Evolutionary conservation across 441 rosid species (phyloP).

Genomic region (Brassica balearica): DNA sequence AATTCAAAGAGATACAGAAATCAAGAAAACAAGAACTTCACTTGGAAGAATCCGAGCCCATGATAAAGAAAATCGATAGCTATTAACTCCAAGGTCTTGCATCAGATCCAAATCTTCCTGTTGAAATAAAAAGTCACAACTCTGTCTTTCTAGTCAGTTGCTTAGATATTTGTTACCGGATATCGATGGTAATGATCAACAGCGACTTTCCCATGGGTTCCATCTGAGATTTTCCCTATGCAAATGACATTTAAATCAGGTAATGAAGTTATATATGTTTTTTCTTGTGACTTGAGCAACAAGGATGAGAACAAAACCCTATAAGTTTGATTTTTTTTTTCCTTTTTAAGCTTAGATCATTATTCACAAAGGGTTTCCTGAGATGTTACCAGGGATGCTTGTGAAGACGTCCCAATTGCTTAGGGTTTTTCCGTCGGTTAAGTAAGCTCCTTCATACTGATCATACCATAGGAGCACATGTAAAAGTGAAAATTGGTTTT

Average conservation of each 20-base stretch:
- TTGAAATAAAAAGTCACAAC: background rate
- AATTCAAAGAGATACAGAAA: background rate
- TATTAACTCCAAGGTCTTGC: slow-evolving; percentile 64
- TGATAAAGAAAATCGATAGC: slow-evolving; percentile 75
- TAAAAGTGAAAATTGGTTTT: background rate
- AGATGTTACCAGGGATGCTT: slow-evolving; percentile 52
- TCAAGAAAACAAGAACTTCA: slow-evolving; percentile 37
- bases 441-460: slow-evolving; percentile 79
- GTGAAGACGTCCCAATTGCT: slow-evolving; percentile 76
- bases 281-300: background rate
- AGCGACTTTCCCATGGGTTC: slow-evolving; percentile 62
- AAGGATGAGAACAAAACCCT: slow-evolving; percentile 13
- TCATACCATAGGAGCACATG: background rate
- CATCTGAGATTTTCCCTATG: slow-evolving; percentile 57
- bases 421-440: slow-evolving; percentile 68
- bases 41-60: slow-evolving; percentile 80
- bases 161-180: slow-evolving; percentile 43
- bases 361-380: background rate
- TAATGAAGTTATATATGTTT: background rate
- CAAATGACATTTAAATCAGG: background rate
- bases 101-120: slow-evolving; percentile 73
- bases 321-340: background rate
- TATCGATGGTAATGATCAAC: slow-evolving; percentile 74
- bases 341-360: background rate
- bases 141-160: background rate